Evolutionary conservation across 495 filamentous ascomycete genomes (phyloP).

Genomic region (Penicillium ucsense): DNA sequence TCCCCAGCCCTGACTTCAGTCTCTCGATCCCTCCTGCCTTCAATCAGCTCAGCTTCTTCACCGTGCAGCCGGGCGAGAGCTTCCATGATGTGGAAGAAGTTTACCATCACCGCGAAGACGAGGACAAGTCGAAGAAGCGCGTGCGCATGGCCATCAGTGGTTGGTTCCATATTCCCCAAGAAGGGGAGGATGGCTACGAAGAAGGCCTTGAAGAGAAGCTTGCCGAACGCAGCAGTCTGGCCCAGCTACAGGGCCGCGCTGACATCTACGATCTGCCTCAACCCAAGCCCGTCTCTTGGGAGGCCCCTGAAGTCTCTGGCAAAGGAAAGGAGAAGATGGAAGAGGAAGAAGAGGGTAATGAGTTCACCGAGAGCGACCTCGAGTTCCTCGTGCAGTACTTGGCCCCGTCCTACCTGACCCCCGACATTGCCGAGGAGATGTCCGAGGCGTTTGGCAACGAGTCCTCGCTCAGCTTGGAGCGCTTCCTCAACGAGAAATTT

Average conservation of each 20-base stretch:
- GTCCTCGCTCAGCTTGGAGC: slow-evolving; percentile 68
- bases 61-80: slow-evolving; percentile 91
- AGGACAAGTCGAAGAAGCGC: slow-evolving; percentile 55
- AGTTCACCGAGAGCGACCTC: slow-evolving; percentile 65
- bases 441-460: slow-evolving; percentile 68
- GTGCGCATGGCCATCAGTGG: slow-evolving; percentile 96
- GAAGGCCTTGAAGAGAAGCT: slow-evolving; percentile 80
- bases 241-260: slow-evolving; percentile 83
- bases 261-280: slow-evolving; percentile 80
- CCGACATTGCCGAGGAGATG: slow-evolving; percentile 79
- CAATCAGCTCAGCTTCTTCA: slow-evolving; percentile 97
- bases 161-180: slow-evolving; percentile 98
- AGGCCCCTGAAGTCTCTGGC: slow-evolving; percentile 19
- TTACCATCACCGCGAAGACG: slow-evolving; percentile 57
- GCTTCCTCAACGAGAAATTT: slow-evolving; percentile 71
- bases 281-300: slow-evolving; percentile 41
- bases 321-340: slow-evolving; percentile 39
- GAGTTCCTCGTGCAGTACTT: slow-evolving; percentile 85
- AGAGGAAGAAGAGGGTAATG: slow-evolving; percentile 32
- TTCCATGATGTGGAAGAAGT: slow-evolving; percentile 99
- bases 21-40: slow-evolving; percentile 86
- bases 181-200: slow-evolving; percentile 89
- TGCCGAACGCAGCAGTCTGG: slow-evolving; percentile 77
- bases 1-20: slow-evolving; percentile 63
- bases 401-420: slow-evolving; percentile 82